Evolutionary conservation across 257 asterid genomes (phyloP), one percentile per base, ranked within the genome.

Genomic region (Solanum pimpinellifolium): DNA sequence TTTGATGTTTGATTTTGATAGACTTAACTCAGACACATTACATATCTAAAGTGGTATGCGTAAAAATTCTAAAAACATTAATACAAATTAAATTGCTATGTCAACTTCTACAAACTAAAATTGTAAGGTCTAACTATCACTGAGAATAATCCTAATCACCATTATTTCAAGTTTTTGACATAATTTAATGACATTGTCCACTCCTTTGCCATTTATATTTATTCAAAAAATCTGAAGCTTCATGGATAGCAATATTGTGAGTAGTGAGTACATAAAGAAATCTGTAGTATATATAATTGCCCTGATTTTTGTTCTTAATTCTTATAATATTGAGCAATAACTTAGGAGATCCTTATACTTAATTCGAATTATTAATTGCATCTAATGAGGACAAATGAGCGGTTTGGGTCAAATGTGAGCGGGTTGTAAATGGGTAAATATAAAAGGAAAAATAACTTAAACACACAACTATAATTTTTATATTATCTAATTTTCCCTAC

Each of bases 341-440:
- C 23, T 0, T 16, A 21, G 0, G 62, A 52, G 3, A 16, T 52
- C 3, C 2, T 52, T 16, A 52, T 52, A 52, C 23, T 52, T 52
- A 2, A 52, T 23, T 52, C 62, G 23, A 52, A 52, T 16, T 6
- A 9, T 52, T 18, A 16, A 52, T 1, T 52, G 10, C 23, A 35
- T 5, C 0, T 35, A 35, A 7, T 35, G 39, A 6, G 1, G 7
- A 0, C 1, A 35, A 35, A 1, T 35, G 7, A 1, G 0, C 7
- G 7, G 39, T 0, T 37, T 37, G 7, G 39, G 0, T 37, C 39
- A 37, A 37, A 37, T 37, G 39, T 37, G 7, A 6, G 0, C 7
- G 7, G 39, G 39, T 37, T 37, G 39, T 5, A 6, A 37, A 37
- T 37, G 7, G 7, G 39, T 37, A 37, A 37, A 37, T 2, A 37